Conservation (phyloP, 129 eudicot genomes). For the Saussurea involucrata region DNA sequence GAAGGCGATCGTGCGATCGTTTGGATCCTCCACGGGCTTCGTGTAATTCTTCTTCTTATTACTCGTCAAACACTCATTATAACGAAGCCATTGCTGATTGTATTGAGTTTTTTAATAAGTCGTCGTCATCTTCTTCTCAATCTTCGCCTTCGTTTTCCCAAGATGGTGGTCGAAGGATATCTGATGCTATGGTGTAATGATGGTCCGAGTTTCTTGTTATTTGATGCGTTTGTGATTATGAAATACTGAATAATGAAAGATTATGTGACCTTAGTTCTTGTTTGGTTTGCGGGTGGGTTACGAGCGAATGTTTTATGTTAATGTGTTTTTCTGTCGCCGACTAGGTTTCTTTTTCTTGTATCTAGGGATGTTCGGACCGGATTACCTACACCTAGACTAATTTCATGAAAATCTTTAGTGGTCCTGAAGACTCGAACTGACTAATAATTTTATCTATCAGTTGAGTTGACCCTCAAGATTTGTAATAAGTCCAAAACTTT, state of each 20-base stretch:
- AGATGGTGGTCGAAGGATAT: slow-evolving; percentile 39
- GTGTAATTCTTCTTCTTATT: slow-evolving; percentile 52
- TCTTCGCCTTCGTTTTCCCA: slow-evolving; percentile 36
- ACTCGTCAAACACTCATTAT: slow-evolving; percentile 56
- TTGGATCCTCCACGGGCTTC: slow-evolving; percentile 61
- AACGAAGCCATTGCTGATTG: slow-evolving; percentile 74
- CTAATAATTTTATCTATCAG: neutral
- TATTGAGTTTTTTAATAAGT: slow-evolving; percentile 72
- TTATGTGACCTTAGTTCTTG: neutral
- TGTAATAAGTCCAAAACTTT: neutral
- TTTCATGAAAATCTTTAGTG: neutral
- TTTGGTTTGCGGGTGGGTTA: no score
- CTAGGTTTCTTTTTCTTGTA: neutral
- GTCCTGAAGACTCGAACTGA: neutral
- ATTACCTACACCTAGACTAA: no score
- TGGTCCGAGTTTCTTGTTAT: neutral
- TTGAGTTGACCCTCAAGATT: neutral
- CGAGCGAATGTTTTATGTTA: neutral
- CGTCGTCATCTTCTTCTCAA: slow-evolving; percentile 31
- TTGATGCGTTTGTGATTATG: slow-evolving; percentile 20
- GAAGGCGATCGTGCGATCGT: slow-evolving; percentile 50
- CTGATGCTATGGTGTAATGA: slow-evolving; percentile 49
- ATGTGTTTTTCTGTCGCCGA: neutral
- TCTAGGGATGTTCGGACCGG: no score
- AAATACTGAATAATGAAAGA: slow-evolving; percentile 15